Base-by-base conservation (phyloP, 495 filamentous ascomycete species). In the Penicillium parvum region DNA sequence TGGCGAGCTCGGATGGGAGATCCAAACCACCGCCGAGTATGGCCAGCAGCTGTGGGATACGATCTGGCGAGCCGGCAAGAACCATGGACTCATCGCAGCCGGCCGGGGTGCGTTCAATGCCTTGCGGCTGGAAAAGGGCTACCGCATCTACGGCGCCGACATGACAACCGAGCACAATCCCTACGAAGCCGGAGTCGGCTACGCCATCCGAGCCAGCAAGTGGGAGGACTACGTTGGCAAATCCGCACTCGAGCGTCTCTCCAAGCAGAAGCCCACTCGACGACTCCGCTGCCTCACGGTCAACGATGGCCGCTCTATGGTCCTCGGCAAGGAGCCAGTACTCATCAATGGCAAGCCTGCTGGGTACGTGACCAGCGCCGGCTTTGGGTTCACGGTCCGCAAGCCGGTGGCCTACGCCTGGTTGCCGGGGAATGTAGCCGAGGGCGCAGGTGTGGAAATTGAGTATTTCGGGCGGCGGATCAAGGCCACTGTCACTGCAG, bases 281-380 rank as follows among this genome's bases (percentile, higher is more conserved):
- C 57, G 53, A 0, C 51, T 74, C 22, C 58, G 66, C 7, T 68
- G 65, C 40, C 49, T 76, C 15, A 71, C 65, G 0, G 42, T 75
- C 32, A 56, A 71, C 32, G 73, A 77, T 44, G 64, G 69, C 3
- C 48, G 47, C 6, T 75, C 71, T 1, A 49, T 75, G 38, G 57
- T 75, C 21, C 52, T 77, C 3, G 72, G 72, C 2, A 77, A 75
- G 44, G 73, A 77, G 47, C 73, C 73, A 1, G 69, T 77, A 3
- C 75, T 61, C 41, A 27, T 53, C 9, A 53, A 61, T 3, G 61
- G 55, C 16, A 52, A 62, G 34, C 32, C 64, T 1, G 62, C 56
- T 16, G 73, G 73, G 1, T 77, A 77, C 47, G 61, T 77, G 25
- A 75, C 70, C 3, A 75, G 53, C 12, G 64, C 69, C 7, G 71